phyloP scores from a whole-genome alignment of 225 moss, liverwort and hornwort species.

The Neckera pumila region DNA sequence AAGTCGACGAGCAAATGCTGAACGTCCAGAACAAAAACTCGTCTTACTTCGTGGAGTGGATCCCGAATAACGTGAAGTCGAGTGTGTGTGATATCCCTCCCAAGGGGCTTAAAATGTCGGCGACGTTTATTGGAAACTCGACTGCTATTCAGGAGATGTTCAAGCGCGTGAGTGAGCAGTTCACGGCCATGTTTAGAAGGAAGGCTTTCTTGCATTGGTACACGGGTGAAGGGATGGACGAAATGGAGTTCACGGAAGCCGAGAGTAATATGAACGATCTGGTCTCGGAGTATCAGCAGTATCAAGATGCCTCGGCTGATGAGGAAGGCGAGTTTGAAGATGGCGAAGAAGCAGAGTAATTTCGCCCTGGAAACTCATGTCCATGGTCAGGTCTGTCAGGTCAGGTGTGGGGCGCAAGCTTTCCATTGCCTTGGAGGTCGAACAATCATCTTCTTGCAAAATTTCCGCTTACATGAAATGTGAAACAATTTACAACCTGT shows the following conservation, averaged over 20 bases:
- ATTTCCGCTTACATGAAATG: not conserved
- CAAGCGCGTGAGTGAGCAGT: constrained; percentile 48
- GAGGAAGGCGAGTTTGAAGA: constrained; percentile 54
- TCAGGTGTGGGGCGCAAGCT: not conserved
- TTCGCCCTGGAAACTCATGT: not conserved
- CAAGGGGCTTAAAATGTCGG: constrained; percentile 38
- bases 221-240: constrained; percentile 49
- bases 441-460: not conserved
- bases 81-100: constrained; percentile 45
- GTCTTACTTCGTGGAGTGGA: constrained; percentile 48
- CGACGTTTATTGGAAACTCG: constrained; percentile 35
- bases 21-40: constrained; percentile 51
- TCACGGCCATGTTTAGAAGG: constrained; percentile 47
- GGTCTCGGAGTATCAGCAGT: constrained; percentile 50
- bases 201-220: constrained; percentile 57
- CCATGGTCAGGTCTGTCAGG: not conserved
- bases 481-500: not conserved
- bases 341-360: constrained; percentile 19
- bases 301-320: constrained; percentile 45
- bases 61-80: constrained; percentile 48
- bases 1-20: constrained; percentile 50
- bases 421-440: not conserved
- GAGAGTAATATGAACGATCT: constrained; percentile 56
- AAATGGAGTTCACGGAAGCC: constrained; percentile 51
- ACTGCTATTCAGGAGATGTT: constrained; percentile 56